These are phyloP conservation scores for Suillus variegatus DNA, from an alignment of 768 basidiomycete species.

Conservation along the genomic window DNA sequence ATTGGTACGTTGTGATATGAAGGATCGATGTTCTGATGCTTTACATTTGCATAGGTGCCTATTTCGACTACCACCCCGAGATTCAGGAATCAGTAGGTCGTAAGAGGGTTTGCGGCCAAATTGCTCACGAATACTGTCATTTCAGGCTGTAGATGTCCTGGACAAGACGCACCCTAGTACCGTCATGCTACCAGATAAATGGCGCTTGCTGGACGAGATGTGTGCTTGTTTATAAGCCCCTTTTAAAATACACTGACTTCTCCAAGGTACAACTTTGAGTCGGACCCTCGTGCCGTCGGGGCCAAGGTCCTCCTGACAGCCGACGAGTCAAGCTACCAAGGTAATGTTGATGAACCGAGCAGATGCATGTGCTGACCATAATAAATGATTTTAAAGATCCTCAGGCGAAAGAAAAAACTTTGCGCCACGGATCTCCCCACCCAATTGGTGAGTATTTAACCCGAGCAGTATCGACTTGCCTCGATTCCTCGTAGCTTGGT, in stretches of 20 bases:
- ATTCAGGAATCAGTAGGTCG: slow-evolving; percentile 62
- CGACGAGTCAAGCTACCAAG: slow-evolving; percentile 62
- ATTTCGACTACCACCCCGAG: slow-evolving; percentile 70
- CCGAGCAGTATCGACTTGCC: slow-evolving; percentile 7
- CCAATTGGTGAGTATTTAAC: slow-evolving; percentile 57
- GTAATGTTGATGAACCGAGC: slow-evolving; percentile 32
- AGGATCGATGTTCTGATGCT: not conserved
- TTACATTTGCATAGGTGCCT: slow-evolving; percentile 45
- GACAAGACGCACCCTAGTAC: slow-evolving; percentile 65
- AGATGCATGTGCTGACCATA: not conserved
- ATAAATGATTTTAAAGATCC: slow-evolving; percentile 19
- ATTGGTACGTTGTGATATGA: slow-evolving; percentile 42
- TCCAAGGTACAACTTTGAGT: slow-evolving; percentile 69
- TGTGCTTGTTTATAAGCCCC: slow-evolving; percentile 30
- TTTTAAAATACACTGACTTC: slow-evolving; percentile 12
- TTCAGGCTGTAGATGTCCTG: slow-evolving; percentile 59
- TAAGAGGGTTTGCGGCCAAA: slow-evolving; percentile 3
- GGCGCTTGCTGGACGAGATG: slow-evolving; percentile 64
- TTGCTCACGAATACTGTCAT: slow-evolving; percentile 11
- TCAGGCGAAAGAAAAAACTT: slow-evolving; percentile 36
- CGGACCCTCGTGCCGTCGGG: slow-evolving; percentile 65
- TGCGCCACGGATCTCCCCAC: slow-evolving; percentile 72
- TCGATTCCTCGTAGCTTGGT: slow-evolving; percentile 62
- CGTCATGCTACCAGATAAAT: slow-evolving; percentile 48
- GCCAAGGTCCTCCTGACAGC: slow-evolving; percentile 65